phyloP scores from a whole-genome alignment of 192 early-diverging fungal genomes.

The Polychytrium aggregatum region DNA sequence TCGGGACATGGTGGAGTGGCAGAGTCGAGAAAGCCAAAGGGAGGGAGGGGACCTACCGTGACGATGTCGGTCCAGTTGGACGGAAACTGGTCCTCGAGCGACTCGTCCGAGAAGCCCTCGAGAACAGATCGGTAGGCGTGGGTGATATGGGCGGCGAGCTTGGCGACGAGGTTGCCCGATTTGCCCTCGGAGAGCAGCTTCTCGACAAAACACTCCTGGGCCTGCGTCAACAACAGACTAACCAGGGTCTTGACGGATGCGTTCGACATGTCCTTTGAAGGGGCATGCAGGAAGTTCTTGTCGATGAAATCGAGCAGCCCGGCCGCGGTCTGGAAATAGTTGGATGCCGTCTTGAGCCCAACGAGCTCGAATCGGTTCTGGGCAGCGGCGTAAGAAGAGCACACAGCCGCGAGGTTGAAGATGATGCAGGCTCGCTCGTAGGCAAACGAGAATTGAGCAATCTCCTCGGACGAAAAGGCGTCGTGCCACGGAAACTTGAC shows the following conservation, averaged over 20 bases:
- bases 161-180: constrained; percentile 75
- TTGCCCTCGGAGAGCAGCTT: constrained; percentile 81
- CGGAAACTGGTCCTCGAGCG: constrained; percentile 60
- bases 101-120: constrained; percentile 58
- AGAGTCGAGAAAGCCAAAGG: too few species aligned
- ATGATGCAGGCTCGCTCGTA: constrained; percentile 95
- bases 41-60: constrained; percentile 59
- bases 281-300: constrained; percentile 96
- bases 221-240: constrained; percentile 85
- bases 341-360: constrained; percentile 71
- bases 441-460: constrained; percentile 85
- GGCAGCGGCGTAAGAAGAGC: constrained; percentile 54
- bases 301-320: constrained; percentile 91
- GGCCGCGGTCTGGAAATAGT: constrained; percentile 90
- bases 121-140: constrained; percentile 57
- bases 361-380: constrained; percentile 64
- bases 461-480: constrained; percentile 66
- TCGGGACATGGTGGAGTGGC: too few species aligned
- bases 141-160: constrained; percentile 59
- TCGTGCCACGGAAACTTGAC: constrained; percentile 82
- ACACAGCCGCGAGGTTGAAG: constrained; percentile 81
- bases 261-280: constrained; percentile 79
- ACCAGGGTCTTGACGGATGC: constrained; percentile 78
- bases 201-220: constrained; percentile 86
- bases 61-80: constrained; percentile 71